Evolutionary conservation across 2,329 filamentous ascomycete species (phyloP), one percentile per base, ranked within the genome.

Genomic region (Colletotrichum caudatum): DNA sequence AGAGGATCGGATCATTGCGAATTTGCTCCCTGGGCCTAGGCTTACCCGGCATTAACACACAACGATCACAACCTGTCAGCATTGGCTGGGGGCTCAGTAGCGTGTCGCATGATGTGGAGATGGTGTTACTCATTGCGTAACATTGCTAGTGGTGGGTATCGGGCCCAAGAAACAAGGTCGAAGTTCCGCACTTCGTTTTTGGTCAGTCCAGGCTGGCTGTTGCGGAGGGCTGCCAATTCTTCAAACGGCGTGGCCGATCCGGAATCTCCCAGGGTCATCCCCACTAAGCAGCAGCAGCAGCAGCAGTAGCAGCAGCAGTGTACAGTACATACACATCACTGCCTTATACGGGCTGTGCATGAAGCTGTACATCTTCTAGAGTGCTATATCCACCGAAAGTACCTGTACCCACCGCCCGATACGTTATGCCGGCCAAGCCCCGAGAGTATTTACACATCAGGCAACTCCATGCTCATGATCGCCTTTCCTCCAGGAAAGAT

Each of bases 91-190:
- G 35, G 26, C 48, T 60, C 29, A 39, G 41, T 54, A 56, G 59
- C 56, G 39, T 63, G 59, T 64, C 69, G 65, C 65, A 71, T 71
- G 69, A 71, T 66, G 65, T 71, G 69, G 69, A 54, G 63, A 35
- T n/a, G 54, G 54, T 54, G n/a, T 57, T 48, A 54, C 58, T 69
- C 41, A 59, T 50, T 60, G 65, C 59, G 59, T 69, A 69, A 61
- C 69, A 69, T 57, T 71, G 69, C 69, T 48, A 71, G 65, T 64
- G 65, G 69, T 54, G 69, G 69, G 65, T 64, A 54, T 41, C 26
- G 37, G 65, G 44, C 59, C 58, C 46, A 62, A 37, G 37, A 54
- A 39, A 23, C 29, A 63, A 59, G 64, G 53, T 53, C 69, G 59
- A 46, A 62, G 51, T 50, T 62, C 53, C 59, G 53, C 57, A 44